Conservation (phyloP, 1,284 basidiomycete genomes). For the Dichomitus squalens region DNA sequence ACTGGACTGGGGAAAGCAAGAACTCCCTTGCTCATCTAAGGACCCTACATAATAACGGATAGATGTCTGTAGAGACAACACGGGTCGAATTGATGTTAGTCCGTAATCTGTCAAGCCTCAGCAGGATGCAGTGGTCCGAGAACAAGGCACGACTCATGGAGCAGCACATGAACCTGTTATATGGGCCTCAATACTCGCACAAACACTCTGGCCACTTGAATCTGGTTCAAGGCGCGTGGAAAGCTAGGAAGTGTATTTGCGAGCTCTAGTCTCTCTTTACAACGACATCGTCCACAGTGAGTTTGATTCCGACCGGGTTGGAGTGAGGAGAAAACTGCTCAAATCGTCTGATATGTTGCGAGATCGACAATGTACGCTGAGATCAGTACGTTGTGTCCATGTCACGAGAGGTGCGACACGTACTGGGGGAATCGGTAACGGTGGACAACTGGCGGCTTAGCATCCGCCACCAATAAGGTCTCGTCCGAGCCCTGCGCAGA, state of each 20-base stretch:
- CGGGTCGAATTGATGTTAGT: no score
- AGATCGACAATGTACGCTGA: neutral
- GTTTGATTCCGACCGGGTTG: constrained; percentile 48
- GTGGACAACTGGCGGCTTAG: constrained; percentile 54
- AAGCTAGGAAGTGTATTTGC: neutral
- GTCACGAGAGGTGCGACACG: constrained; percentile 33
- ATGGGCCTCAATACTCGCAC: no score
- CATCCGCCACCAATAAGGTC: constrained; percentile 48
- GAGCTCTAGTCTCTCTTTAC: constrained; percentile 43
- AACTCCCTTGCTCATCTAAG: constrained; percentile 12
- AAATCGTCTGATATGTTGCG: constrained; percentile 38
- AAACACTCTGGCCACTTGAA: neutral
- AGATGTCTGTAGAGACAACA: neutral
- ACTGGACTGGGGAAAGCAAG: neutral
- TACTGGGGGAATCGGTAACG: constrained; percentile 72
- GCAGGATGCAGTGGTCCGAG: neutral
- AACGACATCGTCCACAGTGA: constrained; percentile 46
- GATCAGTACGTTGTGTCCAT: neutral
- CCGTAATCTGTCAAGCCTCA: no score
- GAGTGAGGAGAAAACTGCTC: constrained; percentile 54
- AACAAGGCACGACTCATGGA: neutral
- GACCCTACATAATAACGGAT: neutral
- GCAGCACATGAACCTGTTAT: no score
- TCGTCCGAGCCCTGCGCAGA: constrained; percentile 48
- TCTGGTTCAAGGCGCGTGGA: neutral